phyloP scores from a whole-genome alignment of 1,139 yeast genomes.

The Pichia kudriavzevii region DNA sequence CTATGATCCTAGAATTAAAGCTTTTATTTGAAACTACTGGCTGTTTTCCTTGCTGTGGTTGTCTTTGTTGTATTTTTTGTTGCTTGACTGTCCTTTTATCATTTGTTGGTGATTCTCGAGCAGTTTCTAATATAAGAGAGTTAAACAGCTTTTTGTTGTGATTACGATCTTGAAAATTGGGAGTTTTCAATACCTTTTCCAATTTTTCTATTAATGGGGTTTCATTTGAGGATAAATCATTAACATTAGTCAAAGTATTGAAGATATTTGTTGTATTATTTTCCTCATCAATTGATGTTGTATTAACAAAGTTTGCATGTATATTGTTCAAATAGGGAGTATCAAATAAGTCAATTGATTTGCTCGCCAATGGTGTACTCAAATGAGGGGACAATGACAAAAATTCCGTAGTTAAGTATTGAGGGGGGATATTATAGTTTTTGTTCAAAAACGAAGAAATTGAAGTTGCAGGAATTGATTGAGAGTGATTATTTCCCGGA shows the following conservation, averaged over 20 bases:
- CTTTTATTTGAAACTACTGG: too few species aligned
- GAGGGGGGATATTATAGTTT: not conserved
- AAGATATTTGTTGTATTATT: slow-evolving; percentile 1
- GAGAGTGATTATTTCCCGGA: too few species aligned
- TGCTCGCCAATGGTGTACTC: slow-evolving; percentile 14
- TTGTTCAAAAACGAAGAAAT: too few species aligned
- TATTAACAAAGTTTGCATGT: slow-evolving; percentile 9
- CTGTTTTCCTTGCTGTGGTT: too few species aligned
- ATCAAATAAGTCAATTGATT: slow-evolving; percentile 13
- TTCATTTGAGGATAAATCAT: slow-evolving; percentile 2
- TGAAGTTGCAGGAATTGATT: too few species aligned
- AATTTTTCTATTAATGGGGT: slow-evolving; percentile 17
- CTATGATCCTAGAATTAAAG: too few species aligned
- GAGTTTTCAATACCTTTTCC: slow-evolving; percentile 23
- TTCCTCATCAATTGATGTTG: slow-evolving; percentile 5
- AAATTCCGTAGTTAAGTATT: not conserved
- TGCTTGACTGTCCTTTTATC: too few species aligned
- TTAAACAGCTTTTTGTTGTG: too few species aligned
- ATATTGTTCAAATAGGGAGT: slow-evolving; percentile 14
- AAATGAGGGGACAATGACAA: slow-evolving; percentile 14
- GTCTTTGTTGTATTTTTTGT: too few species aligned
- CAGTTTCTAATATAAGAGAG: too few species aligned
- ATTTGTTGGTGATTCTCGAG: too few species aligned
- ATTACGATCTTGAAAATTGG: slow-evolving; percentile 21
- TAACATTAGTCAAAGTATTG: slow-evolving; percentile 12